These are phyloP conservation scores for Hylodesmum podocarpum DNA, from an alignment of 306 rosid genomes.

Conservation along the genomic window DNA sequence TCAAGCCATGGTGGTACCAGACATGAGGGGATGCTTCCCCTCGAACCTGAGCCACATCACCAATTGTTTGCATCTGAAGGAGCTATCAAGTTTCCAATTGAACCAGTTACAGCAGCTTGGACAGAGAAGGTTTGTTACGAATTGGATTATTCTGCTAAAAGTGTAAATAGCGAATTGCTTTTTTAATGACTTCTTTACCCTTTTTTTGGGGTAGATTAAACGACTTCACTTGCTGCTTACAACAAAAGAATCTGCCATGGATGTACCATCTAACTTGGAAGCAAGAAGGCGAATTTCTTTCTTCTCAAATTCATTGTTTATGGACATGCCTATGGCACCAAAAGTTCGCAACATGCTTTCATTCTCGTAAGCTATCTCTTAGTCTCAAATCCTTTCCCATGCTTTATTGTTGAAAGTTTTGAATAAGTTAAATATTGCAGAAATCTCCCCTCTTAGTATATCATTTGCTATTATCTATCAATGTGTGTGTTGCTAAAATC, in stretches of 20 bases:
- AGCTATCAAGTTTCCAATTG: constrained; percentile 86
- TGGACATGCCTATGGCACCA: constrained; percentile 97
- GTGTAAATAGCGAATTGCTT: neutral
- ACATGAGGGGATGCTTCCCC: constrained; percentile 70
- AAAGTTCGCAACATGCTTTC: constrained; percentile 99
- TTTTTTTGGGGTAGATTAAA: constrained; percentile 58
- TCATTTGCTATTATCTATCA: neutral
- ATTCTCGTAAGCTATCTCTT: constrained; percentile 75
- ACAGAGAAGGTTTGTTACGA: constrained; percentile 74
- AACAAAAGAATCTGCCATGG: constrained; percentile 99
- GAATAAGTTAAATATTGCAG: neutral
- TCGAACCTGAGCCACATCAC: constrained; percentile 65
- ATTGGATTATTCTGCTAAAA: neutral
- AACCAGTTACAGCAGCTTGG: constrained; percentile 78
- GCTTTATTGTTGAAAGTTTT: constrained; percentile 18
- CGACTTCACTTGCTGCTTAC: constrained; percentile 85
- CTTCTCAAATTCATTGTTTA: constrained; percentile 93
- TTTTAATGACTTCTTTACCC: neutral
- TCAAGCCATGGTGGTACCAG: constrained; percentile 69
- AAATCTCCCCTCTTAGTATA: neutral
- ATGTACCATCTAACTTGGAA: constrained; percentile 95
- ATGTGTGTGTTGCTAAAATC: neutral
- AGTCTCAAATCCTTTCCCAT: neutral
- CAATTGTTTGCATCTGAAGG: constrained; percentile 95
- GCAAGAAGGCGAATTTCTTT: constrained; percentile 97